Base-by-base conservation (phyloP, 1,284 basidiomycete genomes). In the Fomitopsis schrenkii region DNA sequence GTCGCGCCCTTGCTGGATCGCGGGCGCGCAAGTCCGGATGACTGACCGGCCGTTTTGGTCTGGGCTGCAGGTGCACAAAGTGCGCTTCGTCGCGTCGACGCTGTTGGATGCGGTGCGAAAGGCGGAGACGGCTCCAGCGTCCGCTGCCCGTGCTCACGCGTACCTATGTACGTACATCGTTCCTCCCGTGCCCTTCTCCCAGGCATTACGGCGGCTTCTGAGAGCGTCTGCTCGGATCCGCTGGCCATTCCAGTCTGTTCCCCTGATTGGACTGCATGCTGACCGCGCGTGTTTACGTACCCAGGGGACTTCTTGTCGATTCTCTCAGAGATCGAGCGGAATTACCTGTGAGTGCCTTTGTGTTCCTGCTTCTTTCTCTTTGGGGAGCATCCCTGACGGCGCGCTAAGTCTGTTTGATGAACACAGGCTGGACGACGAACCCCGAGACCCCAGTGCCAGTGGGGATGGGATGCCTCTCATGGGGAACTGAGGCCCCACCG, bases 291-390 rank as follows among this genome's bases (percentile, higher is more conserved):
- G 60, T 28, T 44, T 59, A 53, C 64, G 42, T 57, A 60, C 57
- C 55, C 71, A 93, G 91, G 91, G 91, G 93, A 95, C 79, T 95
- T 95, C 76, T 76, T 95, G 42, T 91, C 90, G 53, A 94, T 95
- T 66, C 74, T 95, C 42, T 91, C 89, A 22, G 93, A 95, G 75
- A 94, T 95, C 67, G 93, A 95, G 69, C 78, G 90, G 66, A 93
- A 93, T 74, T 93, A 93, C 78, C 72, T 92, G 87, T 90, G 67
- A 73, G 88, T 83, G 28, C 35, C 35, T 26, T 33, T n/a, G 10
- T 14, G 52, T 12, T 22, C 56, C 33, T 61, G 64, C 41, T 46
- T 46, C 57, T 55, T 54, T 59, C 58, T 62, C 50, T 46, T 52
- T 50, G 54, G 57, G 55, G 61, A 57, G 48, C 58, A 60, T 54